A percentile compares a stretch with the other conserved stretches of the same genome.
Evolutionary conservation across 768 basidiomycete species (phyloP).

Genomic region (Tephrocybe sp.): DNA sequence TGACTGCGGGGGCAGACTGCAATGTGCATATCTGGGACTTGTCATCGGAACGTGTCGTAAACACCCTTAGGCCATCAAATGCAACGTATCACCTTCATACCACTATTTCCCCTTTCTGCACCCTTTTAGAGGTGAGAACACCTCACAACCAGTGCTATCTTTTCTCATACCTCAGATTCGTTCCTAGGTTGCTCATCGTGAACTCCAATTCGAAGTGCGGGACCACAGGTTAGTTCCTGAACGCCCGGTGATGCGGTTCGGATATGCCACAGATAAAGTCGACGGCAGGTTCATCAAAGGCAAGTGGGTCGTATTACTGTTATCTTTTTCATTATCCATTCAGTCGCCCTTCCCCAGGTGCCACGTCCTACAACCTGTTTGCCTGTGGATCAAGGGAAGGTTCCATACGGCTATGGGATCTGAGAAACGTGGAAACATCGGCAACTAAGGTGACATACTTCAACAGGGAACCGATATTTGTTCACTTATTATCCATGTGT

Average conservation of each 20-base stretch:
- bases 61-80: conserved; percentile 40
- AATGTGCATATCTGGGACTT: conserved; percentile 44
- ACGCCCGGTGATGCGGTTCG: conserved; percentile 40
- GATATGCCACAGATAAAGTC: conserved; percentile 32
- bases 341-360: conserved; percentile 6
- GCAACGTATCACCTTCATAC: conserved; percentile 41
- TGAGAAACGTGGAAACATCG: conserved; percentile 33
- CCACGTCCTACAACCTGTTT: conserved; percentile 29
- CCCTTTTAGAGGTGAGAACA: conserved; percentile 38
- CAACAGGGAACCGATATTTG: background rate
- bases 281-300: conserved; percentile 49
- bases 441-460: conserved; percentile 18
- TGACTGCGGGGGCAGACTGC: conserved; percentile 49
- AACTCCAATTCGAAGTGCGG: conserved; percentile 51
- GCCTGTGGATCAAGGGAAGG: conserved; percentile 44
- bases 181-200: conserved; percentile 43
- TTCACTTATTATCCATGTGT: background rate
- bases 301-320: too few species aligned
- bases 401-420: conserved; percentile 44
- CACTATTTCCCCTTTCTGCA: conserved; percentile 35
- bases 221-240: conserved; percentile 40
- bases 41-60: conserved; percentile 40
- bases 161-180: background rate
- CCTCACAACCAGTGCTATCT: conserved; percentile 2
- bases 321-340: too few species aligned